A percentile compares a stretch with the other conserved stretches of the same genome.
These are phyloP conservation scores for Lactifluus piperatus DNA, from an alignment of 768 basidiomycete species.

Conservation along the genomic window DNA sequence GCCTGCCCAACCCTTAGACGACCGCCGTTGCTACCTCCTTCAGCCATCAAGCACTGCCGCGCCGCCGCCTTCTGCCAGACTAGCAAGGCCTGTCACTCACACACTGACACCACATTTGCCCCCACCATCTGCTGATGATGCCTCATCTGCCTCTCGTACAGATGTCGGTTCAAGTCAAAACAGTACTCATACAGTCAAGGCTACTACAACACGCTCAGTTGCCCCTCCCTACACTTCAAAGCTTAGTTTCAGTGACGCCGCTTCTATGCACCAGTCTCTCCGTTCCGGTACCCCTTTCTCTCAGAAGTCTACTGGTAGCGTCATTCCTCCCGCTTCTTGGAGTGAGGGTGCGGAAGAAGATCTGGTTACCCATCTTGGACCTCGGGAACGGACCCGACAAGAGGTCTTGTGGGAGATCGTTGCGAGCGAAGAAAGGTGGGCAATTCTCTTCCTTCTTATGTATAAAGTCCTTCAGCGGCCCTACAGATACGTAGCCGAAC, in stretches of 20 bases:
- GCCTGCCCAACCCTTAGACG: too few species aligned
- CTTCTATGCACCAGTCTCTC: constrained; percentile 53
- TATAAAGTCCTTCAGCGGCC: not conserved
- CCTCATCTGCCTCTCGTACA: constrained; percentile 52
- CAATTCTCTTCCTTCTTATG: constrained; percentile 20
- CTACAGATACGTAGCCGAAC: constrained; percentile 39
- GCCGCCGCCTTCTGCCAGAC: too few species aligned
- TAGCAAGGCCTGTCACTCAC: too few species aligned
- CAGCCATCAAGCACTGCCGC: too few species aligned
- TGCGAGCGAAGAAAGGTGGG: constrained; percentile 87
- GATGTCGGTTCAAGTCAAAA: constrained; percentile 43
- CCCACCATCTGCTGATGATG: too few species aligned
- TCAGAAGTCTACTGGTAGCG: too few species aligned
- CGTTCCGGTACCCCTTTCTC: constrained; percentile 60
- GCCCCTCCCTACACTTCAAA: constrained; percentile 54
- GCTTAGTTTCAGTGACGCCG: constrained; percentile 32
- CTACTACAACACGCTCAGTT: constrained; percentile 54
- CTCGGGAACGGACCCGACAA: constrained; percentile 88
- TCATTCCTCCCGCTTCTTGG: constrained; percentile 70
- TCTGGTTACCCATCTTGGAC: constrained; percentile 86
- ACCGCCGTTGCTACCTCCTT: too few species aligned
- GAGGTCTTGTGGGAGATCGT: constrained; percentile 97
- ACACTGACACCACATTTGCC: too few species aligned
- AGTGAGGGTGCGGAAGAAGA: constrained; percentile 93
- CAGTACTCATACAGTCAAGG: constrained; percentile 36